Base-by-base conservation (phyloP, 2,329 filamentous ascomycete genomes). In the Colletotrichum coccodes region DNA sequence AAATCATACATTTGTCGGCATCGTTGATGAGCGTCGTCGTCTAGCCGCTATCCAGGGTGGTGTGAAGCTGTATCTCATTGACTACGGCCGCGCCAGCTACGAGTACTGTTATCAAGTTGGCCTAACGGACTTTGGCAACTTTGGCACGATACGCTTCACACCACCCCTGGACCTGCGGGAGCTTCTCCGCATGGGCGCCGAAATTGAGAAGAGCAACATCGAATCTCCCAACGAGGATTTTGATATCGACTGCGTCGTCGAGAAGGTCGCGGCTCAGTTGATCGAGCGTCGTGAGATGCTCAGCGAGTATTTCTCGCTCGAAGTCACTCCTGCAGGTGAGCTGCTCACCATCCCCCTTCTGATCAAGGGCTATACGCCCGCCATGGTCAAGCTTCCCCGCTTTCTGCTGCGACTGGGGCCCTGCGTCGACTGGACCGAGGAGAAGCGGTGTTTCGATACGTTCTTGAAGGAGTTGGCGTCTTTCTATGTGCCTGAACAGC, bases 71-170 rank as follows among this genome's bases (percentile, higher is more conserved):
- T 98, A 93, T 78, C 88, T 99, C 26, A 86, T 99, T 60, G 96
- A 99, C 79, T 99, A 99, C 76, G 96, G 94, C 12, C 90, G 95
- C 77, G 83, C 93, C 1, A 93, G 90, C 78, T 92, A 90, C 70
- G 95, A 98, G 74, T 97, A 95, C 78, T 97, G 98, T 79, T 99
- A 99, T 81, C 96, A 99, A 80, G 83, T 98, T 23, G 95, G 94
- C 0, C 87, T 99, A 40, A 97, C 94, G 0, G 94, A 99, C 76
- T 99, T 99, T 80, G 94, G 92, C 2, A 99, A 99, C 77, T 98
- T 97, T 75, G 96, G 96, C 3, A 80, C 85, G 26, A 94, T 99
- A 67, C 90, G 89, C 12, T 94, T 99, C 74, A 88, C 90, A 56
- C 93, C 94, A 2, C 87, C 94, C 0, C 86, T 98, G 1, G 85